Conservation (phyloP, 179 eudicot genomes). For the Silene noctiflora region DNA sequence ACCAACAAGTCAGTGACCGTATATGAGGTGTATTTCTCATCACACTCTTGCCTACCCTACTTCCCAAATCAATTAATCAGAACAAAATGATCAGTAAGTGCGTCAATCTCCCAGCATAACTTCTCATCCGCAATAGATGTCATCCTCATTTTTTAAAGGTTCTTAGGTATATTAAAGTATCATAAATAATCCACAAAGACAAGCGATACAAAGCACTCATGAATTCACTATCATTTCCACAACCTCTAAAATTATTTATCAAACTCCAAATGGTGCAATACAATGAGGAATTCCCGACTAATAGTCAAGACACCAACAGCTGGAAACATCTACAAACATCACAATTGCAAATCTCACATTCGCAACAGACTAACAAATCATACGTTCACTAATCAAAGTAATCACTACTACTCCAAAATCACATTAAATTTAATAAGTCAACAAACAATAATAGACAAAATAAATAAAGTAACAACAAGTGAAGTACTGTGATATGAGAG, state of each 20-base stretch:
- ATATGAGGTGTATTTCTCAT: neutral
- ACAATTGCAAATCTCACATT: neutral
- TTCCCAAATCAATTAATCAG: neutral
- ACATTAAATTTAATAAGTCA: neutral
- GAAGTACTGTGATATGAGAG: conserved; percentile 85
- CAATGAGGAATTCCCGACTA: neutral
- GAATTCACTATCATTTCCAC: neutral
- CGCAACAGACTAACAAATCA: neutral
- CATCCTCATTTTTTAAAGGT: neutral
- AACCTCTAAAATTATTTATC: neutral
- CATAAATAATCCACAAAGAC: no score
- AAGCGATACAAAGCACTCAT: neutral
- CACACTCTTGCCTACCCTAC: neutral
- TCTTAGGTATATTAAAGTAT: no score
- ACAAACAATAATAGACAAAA: neutral
- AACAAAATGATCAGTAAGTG: no score
- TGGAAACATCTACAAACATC: neutral
- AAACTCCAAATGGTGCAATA: neutral
- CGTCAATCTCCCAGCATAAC: neutral
- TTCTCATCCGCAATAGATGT: neutral
- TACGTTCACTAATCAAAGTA: neutral
- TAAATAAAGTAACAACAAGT: neutral
- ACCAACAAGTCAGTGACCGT: neutral
- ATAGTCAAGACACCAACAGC: no score
- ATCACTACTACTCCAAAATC: neutral